Base-by-base conservation (phyloP, 129 eudicot genomes). In the Flaveria bidentis region DNA sequence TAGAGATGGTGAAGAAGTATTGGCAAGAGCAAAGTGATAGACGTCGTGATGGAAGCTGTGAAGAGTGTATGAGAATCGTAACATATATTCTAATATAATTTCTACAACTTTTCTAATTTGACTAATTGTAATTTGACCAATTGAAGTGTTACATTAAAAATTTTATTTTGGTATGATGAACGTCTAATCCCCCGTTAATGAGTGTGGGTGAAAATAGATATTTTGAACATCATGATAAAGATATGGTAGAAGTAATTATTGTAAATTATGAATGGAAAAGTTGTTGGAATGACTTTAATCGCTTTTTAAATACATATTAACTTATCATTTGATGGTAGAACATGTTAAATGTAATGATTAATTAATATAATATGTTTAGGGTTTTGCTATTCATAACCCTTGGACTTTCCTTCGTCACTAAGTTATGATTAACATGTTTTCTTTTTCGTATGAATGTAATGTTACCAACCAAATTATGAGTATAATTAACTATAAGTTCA, bases 261-360 rank as follows among this genome's bases (percentile, higher is more conserved):
- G 67, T 63, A 63, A 63, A 61, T 61, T 25, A 61, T 10, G 42
- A 1, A 26, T 61, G 67, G 44, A 25, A 61, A 13, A 61, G 67
- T 26, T 61, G 42, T 61, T 61, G 42, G 42, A 44, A 61, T 13
- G 67, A 61, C 42, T 61, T 61, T 28, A 61, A 5, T 61, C 18
- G 42, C 67, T 61, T 61, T 26, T 26, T 61, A 61, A 61, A 61
- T 61, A 58, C 17, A 61, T 26, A 61, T 25, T 61, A 13, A 26
- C 42, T 28, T 26, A 61, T 25, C 18, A 11, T 26, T 22, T 14
- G 42, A 61, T 23, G 17, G 18, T 26, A 26, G 5, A 61, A 61
- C 39, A n/a, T 26, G 67, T 26, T 63, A 5, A 30, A 15, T 63
- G 46, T 2, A 63, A 61, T 61, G 67, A 61, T 61, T n/a, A 61